Evolutionary conservation across 2,329 filamentous ascomycete species (phyloP), one percentile per base, ranked within the genome.

Genomic region (Chrysoporthe austroafricana): DNA sequence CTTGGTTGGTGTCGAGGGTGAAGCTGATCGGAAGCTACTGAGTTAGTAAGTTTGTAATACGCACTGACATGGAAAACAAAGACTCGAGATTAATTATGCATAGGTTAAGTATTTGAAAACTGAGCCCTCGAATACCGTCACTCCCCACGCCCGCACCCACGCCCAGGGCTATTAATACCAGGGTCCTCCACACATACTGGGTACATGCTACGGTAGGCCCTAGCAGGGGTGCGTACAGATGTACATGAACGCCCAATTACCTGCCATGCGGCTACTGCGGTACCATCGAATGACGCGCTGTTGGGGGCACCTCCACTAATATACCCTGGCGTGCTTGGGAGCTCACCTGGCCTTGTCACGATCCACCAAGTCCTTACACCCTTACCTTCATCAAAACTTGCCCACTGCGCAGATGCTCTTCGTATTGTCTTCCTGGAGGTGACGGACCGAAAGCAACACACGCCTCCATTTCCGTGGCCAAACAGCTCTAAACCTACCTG

Each of bases 331-430:
- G 26, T 26, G 26, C 26, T 42, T 21, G 8, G 34, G 21, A 60
- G 57, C 57, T 60, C 57, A 60, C 57, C 57, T 44, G 57, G 57
- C 57, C 39, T 44, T 36, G 36, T 21, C 34, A 60, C 42, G n/a
- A 60, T 60, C 57, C n/a, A 60, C 57, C 26, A 21, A 42, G 56
- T 34, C 9, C 13, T 32, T 54, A 16, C 50, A 32, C 14, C 50
- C 21, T 32, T 26, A 54, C 11, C n/a, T 14, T 26, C 9, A 52
- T 26, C 48, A 21, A n/a, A 26, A 52, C 11, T 21, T 52, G 11
- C 48, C 48, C n/a, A 26, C 26, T 26, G 26, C n/a, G 11, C 48
- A n/a, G 11, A 32, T 13, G 14, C 26, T 54, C 50, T 13, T 54
- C 32, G 50, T 16, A 26, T 34, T 26, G 21, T 54, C 32, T 1